Evolutionary conservation across 192 early-diverging fungal species (phyloP), one percentile per base, ranked within the genome.

Genomic region (Umbelopsis isabellina): DNA sequence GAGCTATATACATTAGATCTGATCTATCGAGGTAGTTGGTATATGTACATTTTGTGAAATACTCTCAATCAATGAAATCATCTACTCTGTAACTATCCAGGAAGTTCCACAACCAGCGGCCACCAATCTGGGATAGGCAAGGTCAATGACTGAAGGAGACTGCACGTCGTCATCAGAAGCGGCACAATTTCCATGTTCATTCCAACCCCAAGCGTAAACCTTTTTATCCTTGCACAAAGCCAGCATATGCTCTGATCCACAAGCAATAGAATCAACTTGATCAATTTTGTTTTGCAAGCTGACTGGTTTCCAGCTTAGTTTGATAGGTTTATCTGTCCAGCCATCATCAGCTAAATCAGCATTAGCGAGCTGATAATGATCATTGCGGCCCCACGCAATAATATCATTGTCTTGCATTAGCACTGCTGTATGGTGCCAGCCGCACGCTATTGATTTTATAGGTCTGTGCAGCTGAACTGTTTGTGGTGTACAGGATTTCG

Each of bases 111-210:
- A 83, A 25, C 81, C 81, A 51, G 78, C 70, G 7, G 72, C 81
- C 15, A 76, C 20, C 18, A 75, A 13, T 27, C 4, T 69, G 7
- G 46, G 23, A 68, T 64, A 1, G 27, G 12, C 1, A 8, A 46
- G 49, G 44, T 67, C 9, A 11, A 68, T 47, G 11, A 69, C 50
- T n/a, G 47, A 25, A 41, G 69, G 69, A 35, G n/a, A 30, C 6
- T 69, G 66, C 2, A 61, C 58, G 22, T 45, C 48, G 22, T 72
- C 69, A 22, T 67, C 49, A 25, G 84, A 85, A 16, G 83, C 76
- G 16, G 90, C 90, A 65, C 92, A 94, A 68, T 95, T 97, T 22
- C 94, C 94, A 79, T 97, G 95, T 73, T 97, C 95, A 74, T 97
- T 97, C 95, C 95, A 97, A 1, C 95, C 95, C 95, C 95, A 97